A percentile compares a stretch with the other conserved stretches of the same genome.
These are phyloP conservation scores for Akanthomyces muscarius DNA, from an alignment of 2,329 filamentous ascomycete genomes.

Conservation along the genomic window DNA sequence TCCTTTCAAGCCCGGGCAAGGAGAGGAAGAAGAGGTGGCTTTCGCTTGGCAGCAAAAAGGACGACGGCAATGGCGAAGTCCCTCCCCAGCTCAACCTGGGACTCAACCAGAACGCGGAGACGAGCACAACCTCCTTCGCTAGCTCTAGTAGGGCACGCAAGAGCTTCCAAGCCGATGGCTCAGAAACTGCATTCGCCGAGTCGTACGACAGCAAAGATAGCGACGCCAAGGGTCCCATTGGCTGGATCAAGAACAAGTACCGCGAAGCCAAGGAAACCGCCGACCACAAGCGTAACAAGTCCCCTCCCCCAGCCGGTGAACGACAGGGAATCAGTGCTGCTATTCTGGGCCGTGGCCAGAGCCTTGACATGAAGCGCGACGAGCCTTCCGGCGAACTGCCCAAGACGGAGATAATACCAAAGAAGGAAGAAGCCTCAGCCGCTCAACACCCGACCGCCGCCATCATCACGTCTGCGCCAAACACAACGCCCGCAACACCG, in stretches of 20 bases:
- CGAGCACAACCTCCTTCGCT: conserved; percentile 64
- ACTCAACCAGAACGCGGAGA: conserved; percentile 58
- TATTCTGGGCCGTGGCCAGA: conserved; percentile 42
- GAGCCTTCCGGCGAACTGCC: conserved; percentile 20
- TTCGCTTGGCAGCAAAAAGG: conserved; percentile 60
- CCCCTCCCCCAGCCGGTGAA: conserved; percentile 41
- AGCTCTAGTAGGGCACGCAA: conserved; percentile 51
- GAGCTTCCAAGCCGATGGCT: conserved; percentile 49
- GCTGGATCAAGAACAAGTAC: conserved; percentile 59
- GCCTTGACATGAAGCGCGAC: conserved; percentile 44
- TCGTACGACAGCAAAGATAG: conserved; percentile 43
- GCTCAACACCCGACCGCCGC: neutral
- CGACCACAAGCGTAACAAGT: conserved; percentile 54
- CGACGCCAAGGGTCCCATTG: conserved; percentile 51
- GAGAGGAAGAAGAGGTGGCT: conserved; percentile 70
- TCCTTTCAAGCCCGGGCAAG: conserved; percentile 51
- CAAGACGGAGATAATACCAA: neutral
- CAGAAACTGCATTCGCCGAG: conserved; percentile 40
- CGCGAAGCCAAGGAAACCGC: conserved; percentile 55
- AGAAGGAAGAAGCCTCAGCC: conserved; percentile 19
- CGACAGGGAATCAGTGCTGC: conserved; percentile 26
- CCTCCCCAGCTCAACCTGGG: conserved; percentile 49
- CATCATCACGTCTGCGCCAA: neutral
- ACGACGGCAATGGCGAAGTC: conserved; percentile 47
- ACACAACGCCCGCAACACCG: neutral